Conservation (phyloP, 1,284 basidiomycete species). For the Sparassis latifolia region DNA sequence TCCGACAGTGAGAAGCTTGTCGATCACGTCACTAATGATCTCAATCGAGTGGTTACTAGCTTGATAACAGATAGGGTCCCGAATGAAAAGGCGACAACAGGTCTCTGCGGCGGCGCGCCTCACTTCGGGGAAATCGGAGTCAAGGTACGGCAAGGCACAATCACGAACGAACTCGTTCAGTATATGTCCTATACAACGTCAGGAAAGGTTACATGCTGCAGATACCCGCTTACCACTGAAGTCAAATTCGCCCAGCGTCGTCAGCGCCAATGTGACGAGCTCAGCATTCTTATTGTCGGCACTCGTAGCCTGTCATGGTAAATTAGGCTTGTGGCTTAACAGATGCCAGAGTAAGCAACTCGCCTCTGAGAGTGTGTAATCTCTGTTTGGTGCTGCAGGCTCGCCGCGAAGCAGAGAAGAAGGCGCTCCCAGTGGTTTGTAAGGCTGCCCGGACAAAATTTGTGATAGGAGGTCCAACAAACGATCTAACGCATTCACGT, state of each 20-base stretch:
- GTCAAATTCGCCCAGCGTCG: constrained; percentile 89
- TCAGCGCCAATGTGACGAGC: constrained; percentile 80
- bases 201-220: background rate
- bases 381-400: constrained; percentile 42
- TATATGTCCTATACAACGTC: constrained; percentile 63
- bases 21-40: constrained; percentile 95
- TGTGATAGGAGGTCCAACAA: constrained; percentile 79
- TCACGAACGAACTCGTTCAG: constrained; percentile 95
- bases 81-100: constrained; percentile 88
- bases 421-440: constrained; percentile 82
- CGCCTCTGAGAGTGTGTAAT: constrained; percentile 57
- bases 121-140: constrained; percentile 88
- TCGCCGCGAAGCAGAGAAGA: constrained; percentile 49
- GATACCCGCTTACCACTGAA: constrained; percentile 65
- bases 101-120: constrained; percentile 89
- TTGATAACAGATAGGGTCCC: constrained; percentile 96
- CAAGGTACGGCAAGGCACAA: constrained; percentile 90
- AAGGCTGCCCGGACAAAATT: constrained; percentile 78
- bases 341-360: constrained; percentile 6
- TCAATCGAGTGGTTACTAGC: constrained; percentile 96
- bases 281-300: constrained; percentile 61
- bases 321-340: too few relatives aligned
- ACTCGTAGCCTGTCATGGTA: constrained; percentile 7
- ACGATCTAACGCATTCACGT: constrained; percentile 53
- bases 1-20: constrained; percentile 94